These are phyloP conservation scores for Castanea mollissima DNA, from an alignment of 306 rosid genomes.

Conservation along the genomic window DNA sequence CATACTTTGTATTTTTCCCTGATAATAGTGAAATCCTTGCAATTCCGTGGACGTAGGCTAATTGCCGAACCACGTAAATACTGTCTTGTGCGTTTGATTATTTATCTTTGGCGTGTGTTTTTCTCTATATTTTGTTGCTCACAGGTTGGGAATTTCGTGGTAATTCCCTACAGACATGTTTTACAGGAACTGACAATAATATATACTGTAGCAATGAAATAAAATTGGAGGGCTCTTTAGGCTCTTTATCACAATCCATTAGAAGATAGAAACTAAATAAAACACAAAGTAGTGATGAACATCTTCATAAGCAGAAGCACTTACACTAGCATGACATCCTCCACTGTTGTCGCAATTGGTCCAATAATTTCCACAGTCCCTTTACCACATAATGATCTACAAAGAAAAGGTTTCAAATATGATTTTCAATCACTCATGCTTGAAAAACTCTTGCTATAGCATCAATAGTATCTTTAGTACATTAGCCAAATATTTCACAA, in stretches of 20 bases:
- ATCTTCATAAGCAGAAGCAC: conserved; percentile 29
- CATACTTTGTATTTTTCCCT: too few relatives aligned
- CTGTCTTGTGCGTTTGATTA: too few relatives aligned
- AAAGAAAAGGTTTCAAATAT: conserved; percentile 23
- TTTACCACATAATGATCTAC: conserved; percentile 72
- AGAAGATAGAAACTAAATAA: not conserved
- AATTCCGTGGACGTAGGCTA: too few relatives aligned
- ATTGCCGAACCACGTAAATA: too few relatives aligned
- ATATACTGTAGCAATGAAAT: not conserved
- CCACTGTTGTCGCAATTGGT: conserved; percentile 88
- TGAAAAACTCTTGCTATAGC: not conserved
- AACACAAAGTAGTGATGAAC: not conserved
- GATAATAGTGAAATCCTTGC: too few relatives aligned
- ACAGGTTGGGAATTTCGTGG: too few relatives aligned
- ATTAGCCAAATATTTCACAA: not conserved
- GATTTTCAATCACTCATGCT: conserved; percentile 7
- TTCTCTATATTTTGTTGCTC: too few relatives aligned
- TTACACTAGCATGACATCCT: conserved; percentile 91
- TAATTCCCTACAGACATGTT: not conserved
- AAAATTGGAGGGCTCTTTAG: not conserved
- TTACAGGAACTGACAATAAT: not conserved
- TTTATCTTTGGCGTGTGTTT: too few relatives aligned
- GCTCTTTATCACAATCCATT: not conserved
- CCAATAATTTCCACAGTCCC: conserved; percentile 98
- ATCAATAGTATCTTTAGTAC: not conserved